Conservation (phyloP, 2,329 filamentous ascomycete genomes). For the Lachnum nothofagi region DNA sequence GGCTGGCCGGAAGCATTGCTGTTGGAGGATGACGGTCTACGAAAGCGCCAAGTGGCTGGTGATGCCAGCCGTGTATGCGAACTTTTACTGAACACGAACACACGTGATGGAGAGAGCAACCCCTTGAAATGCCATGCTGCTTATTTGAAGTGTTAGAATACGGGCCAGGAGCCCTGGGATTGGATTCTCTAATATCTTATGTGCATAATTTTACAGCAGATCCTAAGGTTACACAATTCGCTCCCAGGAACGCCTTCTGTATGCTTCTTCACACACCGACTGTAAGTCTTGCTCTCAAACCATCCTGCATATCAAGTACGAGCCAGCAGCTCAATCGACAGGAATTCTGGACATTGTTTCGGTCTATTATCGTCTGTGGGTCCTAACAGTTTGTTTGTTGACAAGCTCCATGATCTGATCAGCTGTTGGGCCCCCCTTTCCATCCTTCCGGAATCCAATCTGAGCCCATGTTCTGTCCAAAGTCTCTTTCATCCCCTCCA, state of each 20-base stretch:
- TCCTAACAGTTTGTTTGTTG: constrained; percentile 44
- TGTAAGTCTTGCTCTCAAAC: too few relatives aligned
- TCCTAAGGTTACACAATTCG: constrained; percentile 5
- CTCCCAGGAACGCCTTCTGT: too few relatives aligned
- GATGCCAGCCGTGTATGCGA: not conserved
- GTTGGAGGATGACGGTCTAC: not conserved
- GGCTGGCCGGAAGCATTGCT: not conserved
- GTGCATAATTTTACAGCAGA: constrained; percentile 1
- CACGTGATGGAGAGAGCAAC: not conserved
- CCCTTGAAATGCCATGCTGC: not conserved
- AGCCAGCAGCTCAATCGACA: too few relatives aligned
- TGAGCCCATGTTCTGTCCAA: constrained; percentile 51
- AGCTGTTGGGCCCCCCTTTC: constrained; percentile 36
- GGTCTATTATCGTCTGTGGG: constrained; percentile 27
- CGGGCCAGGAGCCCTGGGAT: not conserved
- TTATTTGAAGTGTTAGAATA: not conserved
- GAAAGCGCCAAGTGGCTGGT: too few relatives aligned
- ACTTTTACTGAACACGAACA: not conserved
- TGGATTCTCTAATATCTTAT: not conserved
- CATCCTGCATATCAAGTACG: too few relatives aligned
- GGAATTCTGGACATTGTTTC: constrained; percentile 20
- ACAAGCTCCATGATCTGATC: constrained; percentile 55
- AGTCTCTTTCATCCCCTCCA: constrained; percentile 40
- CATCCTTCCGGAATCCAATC: constrained; percentile 47
- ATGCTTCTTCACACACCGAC: too few relatives aligned